phyloP scores from a whole-genome alignment of 129 eudicot genomes.

The Flaveria bidentis region DNA sequence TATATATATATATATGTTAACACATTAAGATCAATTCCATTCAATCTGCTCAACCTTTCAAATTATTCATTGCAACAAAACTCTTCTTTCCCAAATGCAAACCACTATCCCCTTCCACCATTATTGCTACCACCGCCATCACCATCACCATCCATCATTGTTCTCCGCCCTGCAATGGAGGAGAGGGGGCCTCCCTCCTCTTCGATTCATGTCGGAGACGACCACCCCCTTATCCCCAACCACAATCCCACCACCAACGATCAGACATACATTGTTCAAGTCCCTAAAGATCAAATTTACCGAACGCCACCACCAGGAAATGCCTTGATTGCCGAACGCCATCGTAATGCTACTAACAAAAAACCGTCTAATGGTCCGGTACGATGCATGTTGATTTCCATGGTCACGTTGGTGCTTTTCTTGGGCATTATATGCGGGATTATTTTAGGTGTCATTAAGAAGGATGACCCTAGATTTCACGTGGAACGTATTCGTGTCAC shows the following conservation, averaged over 20 bases:
- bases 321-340: slow-evolving; percentile 30
- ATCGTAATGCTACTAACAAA: neutral
- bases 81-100: slow-evolving; percentile 15
- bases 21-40: slow-evolving; percentile 22
- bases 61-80: slow-evolving; percentile 19
- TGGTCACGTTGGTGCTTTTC: slow-evolving; percentile 12
- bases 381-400: slow-evolving; percentile 17
- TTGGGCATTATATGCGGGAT: slow-evolving; percentile 22
- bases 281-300: slow-evolving; percentile 53
- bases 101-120: neutral
- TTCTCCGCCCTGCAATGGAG: slow-evolving; percentile 48
- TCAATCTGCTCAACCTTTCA: slow-evolving; percentile 28
- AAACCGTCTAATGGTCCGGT: slow-evolving; percentile 18
- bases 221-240: slow-evolving; percentile 10
- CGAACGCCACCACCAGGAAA: slow-evolving; percentile 55
- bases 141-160: slow-evolving; percentile 25
- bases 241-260: slow-evolving; percentile 1
- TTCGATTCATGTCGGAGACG: slow-evolving; percentile 15
- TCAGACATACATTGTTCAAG: slow-evolving; percentile 43
- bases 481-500: slow-evolving; percentile 27
- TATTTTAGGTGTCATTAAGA: slow-evolving; percentile 27
- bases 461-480: slow-evolving; percentile 30
- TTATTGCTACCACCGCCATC: neutral
- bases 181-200: slow-evolving; percentile 47
- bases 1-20: neutral